Percentiles rank a stretch among this genome's conserved stretches.
Evolutionary conservation across 441 rosid species (phyloP).

Genomic region (Metrosideros polymorpha): DNA sequence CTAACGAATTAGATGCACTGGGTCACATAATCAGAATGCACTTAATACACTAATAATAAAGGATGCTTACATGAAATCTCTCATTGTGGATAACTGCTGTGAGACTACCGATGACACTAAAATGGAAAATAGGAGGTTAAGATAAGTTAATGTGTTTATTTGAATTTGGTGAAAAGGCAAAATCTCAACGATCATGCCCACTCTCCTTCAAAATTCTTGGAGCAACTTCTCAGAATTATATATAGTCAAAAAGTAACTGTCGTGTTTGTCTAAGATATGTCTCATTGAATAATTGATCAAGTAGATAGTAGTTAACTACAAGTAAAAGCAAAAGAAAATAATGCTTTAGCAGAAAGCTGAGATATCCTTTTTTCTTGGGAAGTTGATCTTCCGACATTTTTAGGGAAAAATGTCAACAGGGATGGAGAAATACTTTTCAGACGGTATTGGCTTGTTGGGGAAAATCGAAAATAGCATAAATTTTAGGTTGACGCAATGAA

Average conservation of each 20-base stretch:
- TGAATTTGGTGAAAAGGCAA: not conserved
- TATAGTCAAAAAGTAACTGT: not conserved
- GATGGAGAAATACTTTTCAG: not conserved
- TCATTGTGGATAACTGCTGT: not conserved
- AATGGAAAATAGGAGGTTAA: not conserved
- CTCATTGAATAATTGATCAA: not conserved
- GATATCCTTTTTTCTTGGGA: not conserved
- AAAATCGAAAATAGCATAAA: not conserved
- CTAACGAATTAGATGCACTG: not conserved
- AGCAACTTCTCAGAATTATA: not conserved
- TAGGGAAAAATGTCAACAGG: not conserved
- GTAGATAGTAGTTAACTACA: not conserved
- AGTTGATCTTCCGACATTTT: not conserved
- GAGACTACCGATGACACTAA: not conserved
- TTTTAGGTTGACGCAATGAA: accelerated
- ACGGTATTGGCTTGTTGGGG: not conserved
- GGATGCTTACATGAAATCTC: not conserved
- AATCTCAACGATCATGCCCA: not conserved
- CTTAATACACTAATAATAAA: not conserved
- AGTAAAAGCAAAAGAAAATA: not conserved
- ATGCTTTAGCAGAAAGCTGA: not conserved
- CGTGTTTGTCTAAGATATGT: not conserved
- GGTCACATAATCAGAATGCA: not conserved
- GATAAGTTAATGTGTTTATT: not conserved
- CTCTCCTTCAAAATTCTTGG: not conserved